Percentiles rank a stretch among this genome's conserved stretches.
phyloP scores from a whole-genome alignment of 768 basidiomycete genomes.

The Suillus weaverae region DNA sequence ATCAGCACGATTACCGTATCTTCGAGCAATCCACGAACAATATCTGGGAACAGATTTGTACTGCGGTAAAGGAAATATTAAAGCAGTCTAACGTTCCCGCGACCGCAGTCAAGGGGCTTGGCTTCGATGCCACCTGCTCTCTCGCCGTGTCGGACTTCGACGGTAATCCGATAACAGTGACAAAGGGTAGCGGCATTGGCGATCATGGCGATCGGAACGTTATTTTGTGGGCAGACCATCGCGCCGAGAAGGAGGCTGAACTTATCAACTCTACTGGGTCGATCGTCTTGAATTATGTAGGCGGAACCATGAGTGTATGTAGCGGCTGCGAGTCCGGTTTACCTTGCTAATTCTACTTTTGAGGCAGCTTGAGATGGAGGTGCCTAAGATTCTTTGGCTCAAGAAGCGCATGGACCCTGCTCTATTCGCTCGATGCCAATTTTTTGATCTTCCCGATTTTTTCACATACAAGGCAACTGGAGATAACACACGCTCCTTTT shows the following conservation, averaged over 20 bases:
- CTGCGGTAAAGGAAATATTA: conserved; percentile 64
- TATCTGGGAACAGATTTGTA: conserved; percentile 77
- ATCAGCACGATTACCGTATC: conserved; percentile 81
- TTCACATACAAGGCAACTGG: conserved; percentile 90
- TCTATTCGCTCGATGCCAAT: conserved; percentile 74
- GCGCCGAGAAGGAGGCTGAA: conserved; percentile 90
- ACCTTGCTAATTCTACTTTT: conserved; percentile 12
- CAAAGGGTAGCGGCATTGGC: conserved; percentile 64
- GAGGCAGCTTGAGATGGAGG: conserved; percentile 91
- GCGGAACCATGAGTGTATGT: conserved; percentile 90
- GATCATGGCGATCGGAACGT: conserved; percentile 76
- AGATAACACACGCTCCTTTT: conserved; percentile 72
- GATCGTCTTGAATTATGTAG: conserved; percentile 89
- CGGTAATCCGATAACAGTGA: conserved; percentile 75
- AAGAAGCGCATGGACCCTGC: conserved; percentile 80
- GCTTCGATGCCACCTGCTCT: conserved; percentile 97
- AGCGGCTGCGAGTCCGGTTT: background rate
- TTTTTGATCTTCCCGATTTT: conserved; percentile 93
- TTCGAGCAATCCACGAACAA: conserved; percentile 94
- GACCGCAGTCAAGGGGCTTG: conserved; percentile 75
- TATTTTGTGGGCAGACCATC: conserved; percentile 95
- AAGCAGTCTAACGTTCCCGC: conserved; percentile 54
- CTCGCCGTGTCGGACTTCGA: conserved; percentile 79
- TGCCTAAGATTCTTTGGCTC: conserved; percentile 96
- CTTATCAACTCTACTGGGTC: conserved; percentile 85